Evolutionary conservation across 306 rosid species (phyloP), one percentile per base, ranked within the genome.

Genomic region (Benincasa hispida): DNA sequence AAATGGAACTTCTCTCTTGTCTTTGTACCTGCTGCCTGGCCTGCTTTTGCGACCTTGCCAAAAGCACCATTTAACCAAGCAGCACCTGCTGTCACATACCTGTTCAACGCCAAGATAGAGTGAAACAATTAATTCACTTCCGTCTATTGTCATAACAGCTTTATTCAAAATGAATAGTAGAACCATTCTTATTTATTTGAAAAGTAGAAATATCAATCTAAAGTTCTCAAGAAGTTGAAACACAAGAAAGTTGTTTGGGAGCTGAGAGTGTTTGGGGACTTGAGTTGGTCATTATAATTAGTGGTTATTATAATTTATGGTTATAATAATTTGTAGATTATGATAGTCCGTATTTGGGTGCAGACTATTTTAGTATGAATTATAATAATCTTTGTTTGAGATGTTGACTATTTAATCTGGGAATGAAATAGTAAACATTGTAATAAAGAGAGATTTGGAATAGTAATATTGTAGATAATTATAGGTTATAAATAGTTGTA

Each of bases 21-120:
- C 86, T 90, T 94, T 14, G 97, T 56, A 55, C 97, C 84, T 3
- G 98, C 97, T 72, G 81, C 90, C 48, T 91, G 92, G 41, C 98
- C 97, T 6, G 87, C 98, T 86, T 83, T 91, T 28, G 96, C 90
- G 77, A 90, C 95, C 86, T 87, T 92, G 77, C 86, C 83, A 76
- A 94, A 94, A 72, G 99, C 97, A 76, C 96, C 97, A 78, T 89
- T 94, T 70, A 94, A 76, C 99, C 99, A 94, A 12, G 97, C 74
- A 53, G 96, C 79, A 82, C 97, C 89, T 0, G 92, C 89, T 17
- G 92, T 88, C 72, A 90, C 97, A 47, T 92, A 94, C 87, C 98
- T 94, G 86, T 77, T 75, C 53, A 54, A 54, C 45, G 81, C n/a
- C 51, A 65, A 54, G 58, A 25, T 58, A 45, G 32, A 72, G 47